Conservation (phyloP, 2,329 filamentous ascomycete species). For the Colletotrichum lini region DNA sequence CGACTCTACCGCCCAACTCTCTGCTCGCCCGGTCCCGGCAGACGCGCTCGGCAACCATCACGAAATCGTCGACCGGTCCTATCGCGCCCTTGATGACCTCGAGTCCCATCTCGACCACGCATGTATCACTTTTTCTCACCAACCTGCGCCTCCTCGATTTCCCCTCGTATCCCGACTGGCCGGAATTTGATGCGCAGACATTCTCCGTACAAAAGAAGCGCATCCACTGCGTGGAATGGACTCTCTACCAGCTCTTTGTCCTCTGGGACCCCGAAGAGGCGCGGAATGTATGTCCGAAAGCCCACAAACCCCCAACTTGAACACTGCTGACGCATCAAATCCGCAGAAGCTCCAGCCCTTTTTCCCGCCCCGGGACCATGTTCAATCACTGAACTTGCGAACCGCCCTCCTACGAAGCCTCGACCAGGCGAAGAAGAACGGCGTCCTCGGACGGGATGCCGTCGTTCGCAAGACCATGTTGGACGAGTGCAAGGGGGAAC, state of each 20-base stretch:
- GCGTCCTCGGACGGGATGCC: constrained; percentile 82
- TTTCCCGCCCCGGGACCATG: constrained; percentile 90
- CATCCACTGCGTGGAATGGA: constrained; percentile 89
- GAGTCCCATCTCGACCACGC: constrained; percentile 61
- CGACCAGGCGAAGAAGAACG: constrained; percentile 90
- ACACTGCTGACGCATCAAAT: neutral
- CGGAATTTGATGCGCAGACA: constrained; percentile 77
- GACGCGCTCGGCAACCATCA: constrained; percentile 41
- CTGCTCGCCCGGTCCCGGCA: constrained; percentile 50
- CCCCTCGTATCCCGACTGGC: constrained; percentile 84
- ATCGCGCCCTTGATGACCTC: constrained; percentile 41
- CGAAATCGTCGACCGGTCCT: constrained; percentile 37
- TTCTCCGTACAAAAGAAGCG: constrained; percentile 88
- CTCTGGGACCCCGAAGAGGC: constrained; percentile 86
- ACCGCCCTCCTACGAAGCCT: constrained; percentile 85
- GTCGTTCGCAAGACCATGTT: constrained; percentile 94
- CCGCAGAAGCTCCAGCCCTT: constrained; percentile 86
- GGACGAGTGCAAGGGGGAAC: constrained; percentile 94
- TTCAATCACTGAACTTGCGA: constrained; percentile 92
- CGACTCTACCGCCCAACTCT: constrained; percentile 49
- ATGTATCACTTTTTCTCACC: constrained; percentile 80
- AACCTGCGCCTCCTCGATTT: constrained; percentile 89
- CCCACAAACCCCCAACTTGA: neutral
- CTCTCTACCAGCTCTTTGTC: constrained; percentile 87
- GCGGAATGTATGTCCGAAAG: constrained; percentile 70